These are phyloP conservation scores for Rhodotorula sphaerocarpa DNA, from an alignment of 768 basidiomycete species.

Conservation along the genomic window DNA sequence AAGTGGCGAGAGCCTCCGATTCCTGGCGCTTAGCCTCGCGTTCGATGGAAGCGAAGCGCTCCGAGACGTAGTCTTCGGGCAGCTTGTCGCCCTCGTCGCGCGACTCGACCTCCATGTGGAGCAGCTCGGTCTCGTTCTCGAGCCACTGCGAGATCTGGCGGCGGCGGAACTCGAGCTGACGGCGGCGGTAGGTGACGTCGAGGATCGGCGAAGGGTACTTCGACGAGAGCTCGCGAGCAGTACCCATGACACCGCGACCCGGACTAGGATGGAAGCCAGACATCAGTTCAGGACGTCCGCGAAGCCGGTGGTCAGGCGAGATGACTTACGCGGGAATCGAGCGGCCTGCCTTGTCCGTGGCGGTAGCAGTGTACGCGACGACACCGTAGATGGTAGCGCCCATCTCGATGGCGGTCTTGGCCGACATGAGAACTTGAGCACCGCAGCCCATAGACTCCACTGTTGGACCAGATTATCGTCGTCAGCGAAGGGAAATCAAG, in stretches of 20 bases:
- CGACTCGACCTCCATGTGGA: conserved; percentile 65
- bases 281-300: neutral
- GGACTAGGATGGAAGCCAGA: conserved; percentile 46
- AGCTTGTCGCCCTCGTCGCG: conserved; percentile 48
- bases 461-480: no score
- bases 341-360: conserved; percentile 96
- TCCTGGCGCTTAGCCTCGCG: conserved; percentile 85
- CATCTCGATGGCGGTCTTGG: conserved; percentile 87
- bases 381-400: conserved; percentile 78
- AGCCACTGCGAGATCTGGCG: conserved; percentile 93
- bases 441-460: conserved; percentile 94
- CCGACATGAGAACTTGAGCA: conserved; percentile 94
- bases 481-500: conserved; percentile 50
- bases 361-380: conserved; percentile 90
- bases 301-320: no score
- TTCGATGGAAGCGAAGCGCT: conserved; percentile 75
- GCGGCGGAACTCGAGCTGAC: conserved; percentile 92
- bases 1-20: conserved; percentile 81
- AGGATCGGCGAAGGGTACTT: conserved; percentile 72
- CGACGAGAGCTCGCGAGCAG: conserved; percentile 70
- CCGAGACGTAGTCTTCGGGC: conserved; percentile 63
- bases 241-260: conserved; percentile 79
- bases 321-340: conserved; percentile 67
- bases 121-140: conserved; percentile 71
- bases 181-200: conserved; percentile 75